A percentile compares a stretch with the other conserved stretches of the same genome.
Evolutionary conservation across 2,329 filamentous ascomycete genomes (phyloP).

Genomic region (Sarocladium kiliense): DNA sequence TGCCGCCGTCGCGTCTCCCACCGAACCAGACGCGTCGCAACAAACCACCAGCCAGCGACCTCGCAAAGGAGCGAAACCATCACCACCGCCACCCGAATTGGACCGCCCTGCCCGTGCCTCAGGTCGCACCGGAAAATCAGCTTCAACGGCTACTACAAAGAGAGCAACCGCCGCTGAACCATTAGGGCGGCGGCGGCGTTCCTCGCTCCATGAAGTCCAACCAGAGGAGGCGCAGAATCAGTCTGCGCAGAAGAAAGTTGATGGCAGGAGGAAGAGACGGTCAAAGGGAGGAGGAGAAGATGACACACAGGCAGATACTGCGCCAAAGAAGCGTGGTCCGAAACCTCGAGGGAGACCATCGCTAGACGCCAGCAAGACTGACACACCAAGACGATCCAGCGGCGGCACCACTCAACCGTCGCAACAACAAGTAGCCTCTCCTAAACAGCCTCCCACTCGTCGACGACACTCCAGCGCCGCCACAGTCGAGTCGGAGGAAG

Average conservation of each 20-base stretch:
- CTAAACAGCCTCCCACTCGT: background rate
- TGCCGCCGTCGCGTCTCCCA: background rate
- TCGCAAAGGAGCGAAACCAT: background rate
- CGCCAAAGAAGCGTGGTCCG: background rate
- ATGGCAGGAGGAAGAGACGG: background rate
- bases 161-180: background rate
- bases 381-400: background rate
- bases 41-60: background rate
- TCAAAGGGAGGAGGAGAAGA: conserved; percentile 18
- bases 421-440: background rate
- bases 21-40: conserved; percentile 5
- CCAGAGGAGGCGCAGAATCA: conserved; percentile 3
- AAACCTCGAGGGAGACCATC: background rate
- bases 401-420: background rate
- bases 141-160: background rate
- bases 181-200: background rate
- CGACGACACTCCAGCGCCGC: conserved; percentile 6
- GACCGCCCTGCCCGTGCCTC: background rate
- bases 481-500: conserved; percentile 4
- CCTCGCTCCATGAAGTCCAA: background rate
- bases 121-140: background rate
- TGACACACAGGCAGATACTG: conserved; percentile 12
- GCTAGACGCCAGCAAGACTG: background rate
- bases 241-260: background rate
- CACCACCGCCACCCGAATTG: background rate